A percentile compares a stretch with the other conserved stretches of the same genome.
Conservation (phyloP, 2,329 filamentous ascomycete genomes). For the Curvularia eragrostidis region DNA sequence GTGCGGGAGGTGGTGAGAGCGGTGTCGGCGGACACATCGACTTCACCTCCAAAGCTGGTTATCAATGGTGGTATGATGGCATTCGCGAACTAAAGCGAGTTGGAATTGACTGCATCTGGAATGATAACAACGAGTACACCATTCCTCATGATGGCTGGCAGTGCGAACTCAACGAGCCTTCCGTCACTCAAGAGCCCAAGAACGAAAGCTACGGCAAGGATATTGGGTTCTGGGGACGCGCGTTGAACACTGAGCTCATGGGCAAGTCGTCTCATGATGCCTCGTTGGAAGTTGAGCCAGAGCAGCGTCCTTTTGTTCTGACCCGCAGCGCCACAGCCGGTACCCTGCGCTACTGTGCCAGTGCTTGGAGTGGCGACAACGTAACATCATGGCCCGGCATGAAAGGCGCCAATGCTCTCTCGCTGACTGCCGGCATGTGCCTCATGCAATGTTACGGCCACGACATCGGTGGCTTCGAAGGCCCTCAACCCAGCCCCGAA, state of each 20-base stretch:
- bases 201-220: constrained; percentile 52
- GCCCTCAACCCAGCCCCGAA: constrained; percentile 73
- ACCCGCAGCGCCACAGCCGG: constrained; percentile 74
- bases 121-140: constrained; percentile 80
- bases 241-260: constrained; percentile 73
- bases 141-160: constrained; percentile 71
- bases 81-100: constrained; percentile 66
- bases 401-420: constrained; percentile 73
- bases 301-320: constrained; percentile 69
- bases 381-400: constrained; percentile 76
- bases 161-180: constrained; percentile 60
- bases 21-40: constrained; percentile 75
- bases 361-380: constrained; percentile 78
- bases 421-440: constrained; percentile 71
- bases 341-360: constrained; percentile 73
- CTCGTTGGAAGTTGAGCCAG: constrained; percentile 63
- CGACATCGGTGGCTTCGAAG: constrained; percentile 78
- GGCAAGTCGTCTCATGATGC: constrained; percentile 74
- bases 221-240: constrained; percentile 73
- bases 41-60: constrained; percentile 72
- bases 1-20: constrained; percentile 72
- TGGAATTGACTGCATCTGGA: constrained; percentile 78
- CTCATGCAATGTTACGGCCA: constrained; percentile 74
- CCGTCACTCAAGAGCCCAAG: constrained; percentile 36
- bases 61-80: constrained; percentile 75